Evolutionary conservation across 306 rosid genomes (phyloP).

Genomic region (Lathyrus oleraceus): DNA sequence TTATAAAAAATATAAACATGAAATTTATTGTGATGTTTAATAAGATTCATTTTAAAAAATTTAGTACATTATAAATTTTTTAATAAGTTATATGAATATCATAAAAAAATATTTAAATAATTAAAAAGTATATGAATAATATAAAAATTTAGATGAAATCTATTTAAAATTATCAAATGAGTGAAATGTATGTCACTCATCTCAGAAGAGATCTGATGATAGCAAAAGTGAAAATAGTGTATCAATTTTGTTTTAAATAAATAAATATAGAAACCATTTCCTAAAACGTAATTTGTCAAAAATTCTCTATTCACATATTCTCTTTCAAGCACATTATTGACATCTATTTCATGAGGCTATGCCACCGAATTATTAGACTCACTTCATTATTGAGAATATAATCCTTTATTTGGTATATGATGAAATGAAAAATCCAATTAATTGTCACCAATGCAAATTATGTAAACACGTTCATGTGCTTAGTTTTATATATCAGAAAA

Average conservation of each 20-base stretch:
- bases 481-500: constrained; percentile 30
- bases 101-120: too few species aligned
- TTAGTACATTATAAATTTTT: too few species aligned
- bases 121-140: too few species aligned
- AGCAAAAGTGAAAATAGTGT: background rate
- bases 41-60: too few species aligned
- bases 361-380: constrained; percentile 22
- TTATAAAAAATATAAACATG: too few species aligned
- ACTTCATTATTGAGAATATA: constrained; percentile 38
- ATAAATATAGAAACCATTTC: background rate
- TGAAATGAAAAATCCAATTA: too few species aligned
- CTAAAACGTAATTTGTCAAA: background rate
- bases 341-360: constrained; percentile 21
- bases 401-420: constrained; percentile 32
- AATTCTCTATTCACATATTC: background rate
- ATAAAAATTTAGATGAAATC: too few species aligned
- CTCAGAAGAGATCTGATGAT: too few species aligned
- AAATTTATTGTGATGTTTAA: too few species aligned
- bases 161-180: constrained; percentile 13
- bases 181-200: too few species aligned
- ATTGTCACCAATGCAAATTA: too few species aligned
- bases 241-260: background rate
- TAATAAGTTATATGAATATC: too few species aligned
- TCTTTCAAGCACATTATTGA: constrained; percentile 2
- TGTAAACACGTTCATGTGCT: constrained; percentile 16